phyloP scores from a whole-genome alignment of 495 filamentous ascomycete species.

The Aspergillus homomorphus region DNA sequence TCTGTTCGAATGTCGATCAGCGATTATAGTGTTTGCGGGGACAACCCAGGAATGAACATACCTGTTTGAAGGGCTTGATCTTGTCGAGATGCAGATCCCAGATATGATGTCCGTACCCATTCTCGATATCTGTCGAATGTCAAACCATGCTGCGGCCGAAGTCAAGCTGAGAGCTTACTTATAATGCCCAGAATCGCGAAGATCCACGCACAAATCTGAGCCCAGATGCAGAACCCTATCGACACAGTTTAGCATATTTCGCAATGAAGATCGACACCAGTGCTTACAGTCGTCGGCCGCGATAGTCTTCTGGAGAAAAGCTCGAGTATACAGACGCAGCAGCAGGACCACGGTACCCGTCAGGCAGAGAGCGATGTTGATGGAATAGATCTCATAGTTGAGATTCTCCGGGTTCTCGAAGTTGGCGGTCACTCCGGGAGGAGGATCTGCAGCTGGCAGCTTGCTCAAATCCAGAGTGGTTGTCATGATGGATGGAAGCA shows the following conservation, averaged over 20 bases:
- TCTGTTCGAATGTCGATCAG: too few relatives aligned
- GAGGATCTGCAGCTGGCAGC: slow-evolving; percentile 15
- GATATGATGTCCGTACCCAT: slow-evolving; percentile 22
- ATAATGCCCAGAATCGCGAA: slow-evolving; percentile 10
- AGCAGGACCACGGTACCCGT: slow-evolving; percentile 7
- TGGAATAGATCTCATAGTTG: slow-evolving; percentile 12
- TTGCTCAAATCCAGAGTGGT: slow-evolving; percentile 10
- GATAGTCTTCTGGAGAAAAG: background rate
- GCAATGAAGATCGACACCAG: background rate
- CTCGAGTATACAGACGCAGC: slow-evolving; percentile 10
- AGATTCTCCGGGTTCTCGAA: slow-evolving; percentile 13
- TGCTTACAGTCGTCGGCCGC: slow-evolving; percentile 9
- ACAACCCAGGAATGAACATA: background rate
- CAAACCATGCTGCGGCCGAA: background rate
- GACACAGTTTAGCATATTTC: background rate
- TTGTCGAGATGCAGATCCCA: slow-evolving; percentile 14
- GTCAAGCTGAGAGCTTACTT: too few relatives aligned
- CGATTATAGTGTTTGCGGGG: too few relatives aligned
- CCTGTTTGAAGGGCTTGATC: slow-evolving; percentile 12
- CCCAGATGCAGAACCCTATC: slow-evolving; percentile 4
- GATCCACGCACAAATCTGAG: slow-evolving; percentile 13
- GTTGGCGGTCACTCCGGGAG: slow-evolving; percentile 22
- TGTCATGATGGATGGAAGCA: background rate
- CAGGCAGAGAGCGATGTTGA: slow-evolving; percentile 11
- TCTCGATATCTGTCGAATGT: slow-evolving; percentile 10